Base-by-base conservation (phyloP, 2,329 filamentous ascomycete genomes). In the Neonectria punicea region DNA sequence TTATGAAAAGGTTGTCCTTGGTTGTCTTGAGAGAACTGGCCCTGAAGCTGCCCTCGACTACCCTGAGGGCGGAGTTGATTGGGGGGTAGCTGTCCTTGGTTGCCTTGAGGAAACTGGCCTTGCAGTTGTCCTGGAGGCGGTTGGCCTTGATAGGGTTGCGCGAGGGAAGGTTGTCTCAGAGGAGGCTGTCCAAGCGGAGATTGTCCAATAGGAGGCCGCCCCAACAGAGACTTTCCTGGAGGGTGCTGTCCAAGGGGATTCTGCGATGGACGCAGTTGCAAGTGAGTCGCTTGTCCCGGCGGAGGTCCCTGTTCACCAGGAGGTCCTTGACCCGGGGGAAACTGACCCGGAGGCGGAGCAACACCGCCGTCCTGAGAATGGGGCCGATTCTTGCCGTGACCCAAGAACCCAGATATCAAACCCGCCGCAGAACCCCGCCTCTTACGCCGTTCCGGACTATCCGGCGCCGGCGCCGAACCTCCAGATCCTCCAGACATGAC, bases 351-450 rank as follows among this genome's bases (percentile, higher is more conserved):
- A 20, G 63, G 36, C 4, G 55, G 47, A 13, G 55, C 30, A 25
- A 41, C 46, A 2, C 32, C 16, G 10, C 43, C 53, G 16, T 22
- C 53, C 18, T 67, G 66, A 16, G 63, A 63, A 4, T 60, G 25
- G 20, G 70, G 70, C 28, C 70, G 66, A 46, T 66, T 63, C 43
- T 67, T 76, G 8, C 70, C 67, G 11, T 71, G 74, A 2, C 76
- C 76, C 18, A 79, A 44, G 10, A 79, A 63, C 2, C 73, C 73
- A 4, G 75, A 75, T 18, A 79, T 66, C 25, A 80, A 63, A 13
- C 70, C 74, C 11, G 75, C 70, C 5, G 75, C 69, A 8, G 78
- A 79, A 14, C 73, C 69, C 36, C 77, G 72, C 53, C 77, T 72
- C 28, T 69, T 68, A 5, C 73, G 73, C 14, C 72, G 73, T 25